phyloP scores from a whole-genome alignment of 257 asterid species.

The Penstemon davidsonii region DNA sequence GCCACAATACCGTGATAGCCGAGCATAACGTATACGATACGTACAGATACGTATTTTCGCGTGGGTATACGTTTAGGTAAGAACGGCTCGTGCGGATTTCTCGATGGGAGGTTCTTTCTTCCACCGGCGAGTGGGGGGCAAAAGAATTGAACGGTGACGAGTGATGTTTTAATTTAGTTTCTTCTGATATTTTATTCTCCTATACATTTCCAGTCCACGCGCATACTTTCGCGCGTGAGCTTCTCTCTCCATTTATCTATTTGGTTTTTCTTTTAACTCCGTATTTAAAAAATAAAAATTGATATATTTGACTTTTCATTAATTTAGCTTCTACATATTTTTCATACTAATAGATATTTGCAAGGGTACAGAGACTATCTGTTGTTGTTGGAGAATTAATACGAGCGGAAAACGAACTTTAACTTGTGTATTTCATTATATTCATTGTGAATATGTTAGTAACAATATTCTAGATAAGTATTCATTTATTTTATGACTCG shows the following conservation, averaged over 20 bases:
- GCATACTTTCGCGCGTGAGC: conserved; percentile 27
- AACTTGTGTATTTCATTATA: too few species aligned
- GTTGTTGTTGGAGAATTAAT: too few species aligned
- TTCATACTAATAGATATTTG: not conserved
- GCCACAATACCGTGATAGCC: conserved; percentile 30
- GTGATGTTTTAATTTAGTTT: conserved; percentile 22
- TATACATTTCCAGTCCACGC: conserved; percentile 26
- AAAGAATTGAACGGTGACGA: conserved; percentile 39
- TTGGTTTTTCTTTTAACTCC: not conserved
- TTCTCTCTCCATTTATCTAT: not conserved
- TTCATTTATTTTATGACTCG: too few species aligned
- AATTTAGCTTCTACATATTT: not conserved
- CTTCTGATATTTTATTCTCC: conserved; percentile 23
- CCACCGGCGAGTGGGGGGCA: conserved; percentile 48
- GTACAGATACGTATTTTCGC: not conserved
- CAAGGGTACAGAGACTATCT: too few species aligned
- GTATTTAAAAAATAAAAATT: not conserved
- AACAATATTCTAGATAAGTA: too few species aligned
- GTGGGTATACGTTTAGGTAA: conserved; percentile 9
- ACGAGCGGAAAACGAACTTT: too few species aligned
- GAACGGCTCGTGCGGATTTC: conserved; percentile 29
- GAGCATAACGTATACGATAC: conserved; percentile 22
- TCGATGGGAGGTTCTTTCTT: conserved; percentile 27
- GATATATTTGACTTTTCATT: not conserved
- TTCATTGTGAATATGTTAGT: too few species aligned